These are phyloP conservation scores for Phytophthora constricta DNA, from an alignment of 352 stramenopile genomes.

Conservation along the genomic window DNA sequence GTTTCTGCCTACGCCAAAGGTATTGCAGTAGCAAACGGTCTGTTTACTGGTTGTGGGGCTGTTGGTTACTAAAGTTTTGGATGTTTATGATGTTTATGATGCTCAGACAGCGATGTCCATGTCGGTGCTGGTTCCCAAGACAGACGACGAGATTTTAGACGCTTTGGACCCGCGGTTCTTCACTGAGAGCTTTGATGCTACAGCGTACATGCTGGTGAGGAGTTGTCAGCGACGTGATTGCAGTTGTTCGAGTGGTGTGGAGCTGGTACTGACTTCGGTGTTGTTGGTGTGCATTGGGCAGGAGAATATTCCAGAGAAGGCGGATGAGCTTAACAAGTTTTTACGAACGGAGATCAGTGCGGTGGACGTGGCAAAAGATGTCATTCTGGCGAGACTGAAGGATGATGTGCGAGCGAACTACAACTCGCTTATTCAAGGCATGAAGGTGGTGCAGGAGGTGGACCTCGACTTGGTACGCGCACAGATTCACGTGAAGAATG, in stretches of 20 bases:
- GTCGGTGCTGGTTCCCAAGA: conserved; percentile 73
- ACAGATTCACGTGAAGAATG: conserved; percentile 91
- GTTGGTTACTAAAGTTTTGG: not conserved
- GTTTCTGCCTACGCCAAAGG: conserved; percentile 45
- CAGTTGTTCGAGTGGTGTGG: not conserved
- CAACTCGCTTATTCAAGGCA: conserved; percentile 81
- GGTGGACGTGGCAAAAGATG: conserved; percentile 82
- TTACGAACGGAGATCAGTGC: conserved; percentile 84
- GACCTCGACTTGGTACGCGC: conserved; percentile 84
- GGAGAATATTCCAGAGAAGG: conserved; percentile 67
- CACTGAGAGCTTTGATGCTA: conserved; percentile 77
- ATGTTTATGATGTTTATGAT: conserved; percentile 12
- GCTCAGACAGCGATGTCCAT: conserved; percentile 43
- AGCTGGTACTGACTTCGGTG: too few species aligned
- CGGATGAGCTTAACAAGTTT: conserved; percentile 64
- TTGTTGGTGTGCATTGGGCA: conserved; percentile 24
- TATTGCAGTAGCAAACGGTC: too few species aligned
- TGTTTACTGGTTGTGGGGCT: not conserved
- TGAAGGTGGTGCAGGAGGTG: conserved; percentile 89
- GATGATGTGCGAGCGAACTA: conserved; percentile 85
- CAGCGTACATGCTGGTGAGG: conserved; percentile 73
- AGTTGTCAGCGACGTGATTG: too few species aligned
- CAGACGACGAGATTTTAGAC: conserved; percentile 71
- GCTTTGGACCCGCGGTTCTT: conserved; percentile 85
- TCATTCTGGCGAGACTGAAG: conserved; percentile 77